phyloP scores from a whole-genome alignment of 257 asterid genomes.

The Petunia secreta region DNA sequence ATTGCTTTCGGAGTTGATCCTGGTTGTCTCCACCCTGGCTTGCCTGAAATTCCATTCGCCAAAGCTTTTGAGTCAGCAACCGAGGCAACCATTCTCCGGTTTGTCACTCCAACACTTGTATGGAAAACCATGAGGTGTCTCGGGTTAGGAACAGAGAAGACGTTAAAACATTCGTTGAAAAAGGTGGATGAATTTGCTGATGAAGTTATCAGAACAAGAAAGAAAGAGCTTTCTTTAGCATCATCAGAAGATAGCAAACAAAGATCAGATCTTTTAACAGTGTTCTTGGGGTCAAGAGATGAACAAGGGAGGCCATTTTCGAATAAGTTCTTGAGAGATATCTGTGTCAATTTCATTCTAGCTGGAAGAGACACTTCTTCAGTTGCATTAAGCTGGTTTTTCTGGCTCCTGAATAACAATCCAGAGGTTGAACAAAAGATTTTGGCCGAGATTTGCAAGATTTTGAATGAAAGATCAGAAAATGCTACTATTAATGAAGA shows the following conservation, averaged over 20 bases:
- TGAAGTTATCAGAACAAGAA: slow-evolving; percentile 72
- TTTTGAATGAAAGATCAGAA: slow-evolving; percentile 54
- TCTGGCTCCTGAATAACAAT: slow-evolving; percentile 69
- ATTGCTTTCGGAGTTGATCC: slow-evolving; percentile 98
- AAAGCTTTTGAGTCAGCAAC: slow-evolving; percentile 87
- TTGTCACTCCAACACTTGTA: slow-evolving; percentile 72
- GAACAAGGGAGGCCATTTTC: slow-evolving; percentile 60
- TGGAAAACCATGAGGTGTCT: slow-evolving; percentile 77
- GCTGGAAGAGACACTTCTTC: slow-evolving; percentile 99
- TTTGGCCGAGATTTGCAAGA: slow-evolving; percentile 59
- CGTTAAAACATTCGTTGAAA: slow-evolving; percentile 51
- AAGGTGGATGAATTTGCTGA: slow-evolving; percentile 72
- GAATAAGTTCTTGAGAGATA: slow-evolving; percentile 67
- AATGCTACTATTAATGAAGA: slow-evolving; percentile 3
- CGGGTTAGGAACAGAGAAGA: slow-evolving; percentile 65
- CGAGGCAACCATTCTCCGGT: slow-evolving; percentile 68
- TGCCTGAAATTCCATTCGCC: slow-evolving; percentile 89
- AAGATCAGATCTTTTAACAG: slow-evolving; percentile 76
- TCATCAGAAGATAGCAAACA: slow-evolving; percentile 28
- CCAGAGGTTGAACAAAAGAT: slow-evolving; percentile 76
- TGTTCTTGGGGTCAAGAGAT: slow-evolving; percentile 71
- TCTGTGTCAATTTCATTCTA: slow-evolving; percentile 86
- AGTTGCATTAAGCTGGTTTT: slow-evolving; percentile 94
- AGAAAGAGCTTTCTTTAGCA: slow-evolving; percentile 53
- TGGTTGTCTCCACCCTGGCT: slow-evolving; percentile 67